A percentile compares a stretch with the other conserved stretches of the same genome.
phyloP scores from a whole-genome alignment of 164 flowering plant genomes.

The Vitis riparia region DNA sequence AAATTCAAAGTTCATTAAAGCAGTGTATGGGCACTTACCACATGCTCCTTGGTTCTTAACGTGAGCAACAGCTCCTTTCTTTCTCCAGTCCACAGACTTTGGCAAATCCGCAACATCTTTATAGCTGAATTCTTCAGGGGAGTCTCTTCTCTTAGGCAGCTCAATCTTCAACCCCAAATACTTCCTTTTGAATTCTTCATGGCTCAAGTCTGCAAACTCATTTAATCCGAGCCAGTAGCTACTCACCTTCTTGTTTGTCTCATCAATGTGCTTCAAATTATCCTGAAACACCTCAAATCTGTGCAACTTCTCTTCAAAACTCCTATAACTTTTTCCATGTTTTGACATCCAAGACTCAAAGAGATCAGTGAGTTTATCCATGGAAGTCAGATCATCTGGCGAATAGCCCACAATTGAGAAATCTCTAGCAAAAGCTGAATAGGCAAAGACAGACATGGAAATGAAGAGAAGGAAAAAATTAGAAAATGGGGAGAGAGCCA shows the following conservation, averaged over 20 bases:
- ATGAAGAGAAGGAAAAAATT: slow-evolving; percentile 20
- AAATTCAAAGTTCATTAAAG: neutral
- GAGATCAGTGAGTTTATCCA: slow-evolving; percentile 56
- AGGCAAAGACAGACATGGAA: slow-evolving; percentile 17
- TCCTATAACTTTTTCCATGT: slow-evolving; percentile 54
- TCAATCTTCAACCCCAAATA: slow-evolving; percentile 57
- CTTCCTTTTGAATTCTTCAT: slow-evolving; percentile 66
- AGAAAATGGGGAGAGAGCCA: slow-evolving; percentile 34
- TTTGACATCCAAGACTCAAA: slow-evolving; percentile 70
- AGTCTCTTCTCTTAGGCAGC: slow-evolving; percentile 21
- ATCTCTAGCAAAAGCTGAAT: slow-evolving; percentile 30
- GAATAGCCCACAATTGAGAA: slow-evolving; percentile 75
- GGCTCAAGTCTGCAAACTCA: slow-evolving; percentile 76
- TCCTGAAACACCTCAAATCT: slow-evolving; percentile 78
- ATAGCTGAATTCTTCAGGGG: slow-evolving; percentile 33
- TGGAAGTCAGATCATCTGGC: slow-evolving; percentile 48
- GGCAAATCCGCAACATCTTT: slow-evolving; percentile 54
- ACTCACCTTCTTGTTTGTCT: slow-evolving; percentile 51
- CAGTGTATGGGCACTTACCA: slow-evolving; percentile 38
- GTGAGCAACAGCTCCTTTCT: slow-evolving; percentile 76
- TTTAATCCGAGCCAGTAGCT: slow-evolving; percentile 85
- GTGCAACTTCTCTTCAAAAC: slow-evolving; percentile 63
- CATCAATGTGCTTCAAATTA: slow-evolving; percentile 72
- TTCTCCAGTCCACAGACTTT: slow-evolving; percentile 83
- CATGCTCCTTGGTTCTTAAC: slow-evolving; percentile 87